Evolutionary conservation across 768 basidiomycete genomes (phyloP).

Genomic region (Tulasnella calospora): DNA sequence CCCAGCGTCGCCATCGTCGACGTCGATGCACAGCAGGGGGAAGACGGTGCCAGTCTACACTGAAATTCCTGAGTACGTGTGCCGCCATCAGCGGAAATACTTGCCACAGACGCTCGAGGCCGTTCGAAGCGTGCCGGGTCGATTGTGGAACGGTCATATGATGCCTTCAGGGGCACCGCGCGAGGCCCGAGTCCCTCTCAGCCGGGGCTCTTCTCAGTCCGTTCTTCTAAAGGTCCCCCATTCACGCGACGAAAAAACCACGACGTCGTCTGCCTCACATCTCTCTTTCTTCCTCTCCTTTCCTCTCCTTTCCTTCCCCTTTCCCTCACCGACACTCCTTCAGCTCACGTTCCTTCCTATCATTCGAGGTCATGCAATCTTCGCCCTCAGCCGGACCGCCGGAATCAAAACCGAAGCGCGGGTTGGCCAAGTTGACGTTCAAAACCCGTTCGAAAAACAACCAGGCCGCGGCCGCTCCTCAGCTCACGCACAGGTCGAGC

Average conservation of each 20-base stretch:
- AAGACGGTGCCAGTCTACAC: neutral
- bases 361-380: neutral
- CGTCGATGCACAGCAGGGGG: neutral
- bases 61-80: neutral
- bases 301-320: neutral
- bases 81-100: neutral
- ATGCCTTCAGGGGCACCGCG: neutral
- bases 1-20: no score
- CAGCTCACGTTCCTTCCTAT: neutral
- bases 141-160: neutral
- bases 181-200: neutral
- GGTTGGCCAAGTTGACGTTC: neutral
- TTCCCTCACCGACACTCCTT: neutral
- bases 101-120: neutral
- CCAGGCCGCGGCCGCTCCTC: neutral
- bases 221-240: neutral
- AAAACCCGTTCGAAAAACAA: neutral
- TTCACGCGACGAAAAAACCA: neutral
- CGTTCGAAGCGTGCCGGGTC: neutral
- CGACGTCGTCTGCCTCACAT: neutral
- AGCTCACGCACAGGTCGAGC: neutral
- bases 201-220: neutral
- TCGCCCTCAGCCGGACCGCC: neutral
- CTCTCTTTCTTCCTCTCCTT: neutral
- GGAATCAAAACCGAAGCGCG: neutral